Evolutionary conservation across 169 alveolate genomes (phyloP), one percentile per base, ranked within the genome.

Genomic region (Besnoitia besnoiti): DNA sequence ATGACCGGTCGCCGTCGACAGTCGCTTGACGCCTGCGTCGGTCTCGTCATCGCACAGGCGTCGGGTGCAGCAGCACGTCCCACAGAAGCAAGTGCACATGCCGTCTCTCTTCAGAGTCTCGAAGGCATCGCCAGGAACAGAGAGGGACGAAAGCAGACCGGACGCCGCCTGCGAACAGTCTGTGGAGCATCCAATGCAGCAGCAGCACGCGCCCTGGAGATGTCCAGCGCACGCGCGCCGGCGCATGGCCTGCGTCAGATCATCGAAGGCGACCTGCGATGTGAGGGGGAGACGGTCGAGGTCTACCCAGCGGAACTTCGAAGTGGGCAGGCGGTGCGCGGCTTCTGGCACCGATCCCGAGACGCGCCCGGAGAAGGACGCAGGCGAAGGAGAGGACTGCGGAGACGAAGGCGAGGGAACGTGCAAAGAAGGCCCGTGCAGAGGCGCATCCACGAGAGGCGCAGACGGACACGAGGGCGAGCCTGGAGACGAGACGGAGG

Each of bases 161-260:
- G 67, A 5, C 67, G 67, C 5, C 27, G 67, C 3, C 3, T 5
- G 67, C 67, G 76, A 47, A 21, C 67, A 16, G 67, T 35, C 44
- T 67, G 92, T 76, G 47, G 47, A 3, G 55, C 88, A 73, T 47
- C 89, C 80, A 35, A 55, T 42, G 42, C 93, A 75, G 61, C 93
- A 89, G 80, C 93, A 89, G 80, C 93, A 89, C 82, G 77, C n/a
- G 39, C 93, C 62, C 7, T 42, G 24, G 55, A 59, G 77, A 50
- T 89, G 67, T 14, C 75, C 89, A 27, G 39, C 82, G 61, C 93
- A 89, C 0, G 76, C 79, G 40, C 93, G 80, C 44, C 93, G 93
- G 35, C 77, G 50, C 42, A 89, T 39, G 10, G 89, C 73, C 51
- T 89, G 93, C 59, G 42, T 42, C 51, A 89, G 14, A 61, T 89